Evolutionary conservation across 177 flowering plant genomes (phyloP).

Genomic region (Vitis hybrid): DNA sequence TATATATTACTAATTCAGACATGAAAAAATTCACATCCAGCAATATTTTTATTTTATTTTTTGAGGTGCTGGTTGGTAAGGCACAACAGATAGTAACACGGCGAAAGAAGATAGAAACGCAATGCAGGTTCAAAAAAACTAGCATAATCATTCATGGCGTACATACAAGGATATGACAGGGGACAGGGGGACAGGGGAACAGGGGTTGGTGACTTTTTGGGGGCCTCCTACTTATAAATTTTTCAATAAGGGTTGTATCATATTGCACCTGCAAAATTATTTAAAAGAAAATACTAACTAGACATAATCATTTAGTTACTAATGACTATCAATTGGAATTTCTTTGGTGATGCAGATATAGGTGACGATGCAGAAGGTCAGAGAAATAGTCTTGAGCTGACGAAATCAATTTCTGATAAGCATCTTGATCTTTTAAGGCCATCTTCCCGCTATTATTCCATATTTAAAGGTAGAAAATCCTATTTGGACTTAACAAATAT

Average conservation of each 20-base stretch:
- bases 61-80: too few relatives aligned
- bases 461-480: conserved; percentile 54
- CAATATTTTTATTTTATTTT: too few relatives aligned
- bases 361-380: conserved; percentile 38
- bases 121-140: too few relatives aligned
- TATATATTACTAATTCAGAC: too few relatives aligned
- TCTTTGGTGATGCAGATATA: conserved; percentile 45
- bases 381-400: conserved; percentile 55
- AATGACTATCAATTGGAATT: conserved; percentile 16
- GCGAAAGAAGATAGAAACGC: too few relatives aligned
- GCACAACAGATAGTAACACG: too few relatives aligned
- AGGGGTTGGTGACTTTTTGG: background rate
- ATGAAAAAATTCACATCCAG: too few relatives aligned
- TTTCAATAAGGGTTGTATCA: background rate
- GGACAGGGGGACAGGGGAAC: background rate
- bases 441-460: conserved; percentile 55
- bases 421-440: conserved; percentile 71
- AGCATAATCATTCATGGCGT: too few relatives aligned
- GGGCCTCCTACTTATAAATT: background rate
- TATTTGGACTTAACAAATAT: background rate
- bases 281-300: background rate
- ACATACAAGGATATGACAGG: too few relatives aligned
- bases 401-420: conserved; percentile 56
- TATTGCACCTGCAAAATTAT: background rate
- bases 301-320: background rate